These are phyloP conservation scores for Corynespora cassiicola DNA, from an alignment of 2,329 filamentous ascomycete species.

Conservation along the genomic window DNA sequence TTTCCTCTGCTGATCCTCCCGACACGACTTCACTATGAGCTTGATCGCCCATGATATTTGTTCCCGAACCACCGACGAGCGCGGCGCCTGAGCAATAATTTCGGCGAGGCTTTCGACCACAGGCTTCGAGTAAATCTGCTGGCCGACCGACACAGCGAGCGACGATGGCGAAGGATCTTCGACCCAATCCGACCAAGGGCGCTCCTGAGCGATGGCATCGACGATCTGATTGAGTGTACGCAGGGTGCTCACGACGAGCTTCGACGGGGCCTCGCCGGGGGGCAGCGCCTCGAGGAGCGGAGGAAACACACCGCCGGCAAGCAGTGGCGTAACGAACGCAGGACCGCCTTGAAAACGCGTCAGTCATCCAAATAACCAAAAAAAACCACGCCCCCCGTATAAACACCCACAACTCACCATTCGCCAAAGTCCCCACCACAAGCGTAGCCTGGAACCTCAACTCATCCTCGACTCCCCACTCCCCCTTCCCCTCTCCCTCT, in stretches of 20 bases:
- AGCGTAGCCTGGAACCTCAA: conserved; percentile 80
- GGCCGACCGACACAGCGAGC: conserved; percentile 40
- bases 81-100: conserved; percentile 68
- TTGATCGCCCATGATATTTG: conserved; percentile 68
- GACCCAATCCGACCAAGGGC: conserved; percentile 57
- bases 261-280: conserved; percentile 66
- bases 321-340: conserved; percentile 76
- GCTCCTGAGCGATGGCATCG: conserved; percentile 66
- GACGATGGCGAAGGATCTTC: conserved; percentile 63
- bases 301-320: conserved; percentile 71
- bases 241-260: conserved; percentile 75
- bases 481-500: conserved; percentile 28
- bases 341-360: conserved; percentile 68
- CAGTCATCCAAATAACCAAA: conserved; percentile 22
- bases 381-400: conserved; percentile 2
- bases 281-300: conserved; percentile 75
- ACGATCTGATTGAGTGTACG: conserved; percentile 75
- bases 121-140: conserved; percentile 65
- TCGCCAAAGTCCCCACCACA: conserved; percentile 83
- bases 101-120: conserved; percentile 68
- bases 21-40: conserved; percentile 69
- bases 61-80: conserved; percentile 61
- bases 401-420: conserved; percentile 63
- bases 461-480: conserved; percentile 68
- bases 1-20: conserved; percentile 72